Evolutionary conservation across 495 filamentous ascomycete species (phyloP).

Genomic region (Jackrogersella minutella): DNA sequence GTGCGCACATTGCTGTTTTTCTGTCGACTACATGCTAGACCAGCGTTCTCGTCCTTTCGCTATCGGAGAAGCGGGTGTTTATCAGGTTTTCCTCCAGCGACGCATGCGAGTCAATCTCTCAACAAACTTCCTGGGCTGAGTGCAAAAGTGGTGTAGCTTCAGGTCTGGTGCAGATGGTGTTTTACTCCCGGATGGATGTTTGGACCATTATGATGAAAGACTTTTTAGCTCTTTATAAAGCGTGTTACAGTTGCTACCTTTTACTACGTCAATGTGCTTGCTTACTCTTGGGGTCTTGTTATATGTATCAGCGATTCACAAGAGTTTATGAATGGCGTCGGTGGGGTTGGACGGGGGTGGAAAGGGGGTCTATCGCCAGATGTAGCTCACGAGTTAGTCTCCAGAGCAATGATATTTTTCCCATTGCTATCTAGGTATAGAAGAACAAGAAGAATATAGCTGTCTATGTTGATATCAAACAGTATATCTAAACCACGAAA

Average conservation of each 20-base stretch:
- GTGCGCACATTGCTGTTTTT: conserved; percentile 32
- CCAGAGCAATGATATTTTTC: not conserved
- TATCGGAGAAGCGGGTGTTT: not conserved
- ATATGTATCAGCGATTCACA: conserved; percentile 8
- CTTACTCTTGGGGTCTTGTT: not conserved
- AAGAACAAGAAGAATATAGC: not conserved
- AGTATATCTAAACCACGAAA: conserved; percentile 61
- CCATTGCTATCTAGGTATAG: not conserved
- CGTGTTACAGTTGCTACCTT: conserved; percentile 18
- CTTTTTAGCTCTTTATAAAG: conserved; percentile 31
- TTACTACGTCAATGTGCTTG: not conserved
- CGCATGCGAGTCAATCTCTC: not conserved
- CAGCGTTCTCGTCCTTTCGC: conserved; percentile 2
- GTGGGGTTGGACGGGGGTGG: not conserved
- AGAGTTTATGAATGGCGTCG: not conserved
- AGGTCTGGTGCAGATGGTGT: conserved; percentile 1
- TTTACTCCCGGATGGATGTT: conserved; percentile 15
- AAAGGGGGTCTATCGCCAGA: not conserved
- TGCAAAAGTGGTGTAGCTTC: not conserved
- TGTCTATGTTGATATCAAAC: conserved; percentile 40
- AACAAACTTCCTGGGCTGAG: not conserved
- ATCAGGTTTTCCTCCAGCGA: not conserved
- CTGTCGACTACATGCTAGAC: conserved; percentile 4
- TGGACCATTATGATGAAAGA: conserved; percentile 11
- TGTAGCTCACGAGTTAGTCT: not conserved